Evolutionary conservation across 2,329 filamentous ascomycete genomes (phyloP).

Genomic region (Neurospora sp.): DNA sequence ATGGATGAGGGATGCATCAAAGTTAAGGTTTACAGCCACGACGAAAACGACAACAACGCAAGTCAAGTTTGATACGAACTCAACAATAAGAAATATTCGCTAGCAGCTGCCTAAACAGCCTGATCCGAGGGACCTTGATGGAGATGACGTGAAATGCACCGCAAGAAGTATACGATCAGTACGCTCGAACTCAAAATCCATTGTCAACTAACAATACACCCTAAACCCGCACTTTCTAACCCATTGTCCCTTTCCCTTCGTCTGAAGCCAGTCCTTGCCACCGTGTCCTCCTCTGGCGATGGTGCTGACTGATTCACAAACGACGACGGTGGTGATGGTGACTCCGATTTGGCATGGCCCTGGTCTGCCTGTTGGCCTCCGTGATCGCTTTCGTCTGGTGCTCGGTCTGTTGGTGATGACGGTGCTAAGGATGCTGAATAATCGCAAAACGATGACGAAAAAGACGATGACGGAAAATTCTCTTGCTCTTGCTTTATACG

Average conservation of each 20-base stretch:
- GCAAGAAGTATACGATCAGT: background rate
- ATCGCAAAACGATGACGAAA: background rate
- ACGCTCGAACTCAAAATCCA: background rate
- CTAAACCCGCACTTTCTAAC: background rate
- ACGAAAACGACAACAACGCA: background rate
- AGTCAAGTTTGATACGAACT: background rate
- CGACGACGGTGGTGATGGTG: background rate
- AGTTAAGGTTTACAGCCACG: background rate
- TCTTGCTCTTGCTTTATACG: background rate
- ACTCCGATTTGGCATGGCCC: background rate
- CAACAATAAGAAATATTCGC: background rate
- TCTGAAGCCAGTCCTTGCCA: background rate
- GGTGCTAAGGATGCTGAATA: background rate
- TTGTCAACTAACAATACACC: background rate
- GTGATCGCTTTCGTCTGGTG: background rate
- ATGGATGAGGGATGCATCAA: background rate
- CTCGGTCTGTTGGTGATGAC: background rate
- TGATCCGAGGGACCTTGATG: background rate
- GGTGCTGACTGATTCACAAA: background rate
- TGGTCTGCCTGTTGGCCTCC: background rate
- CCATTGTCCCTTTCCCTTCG: background rate
- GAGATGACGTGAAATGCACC: background rate
- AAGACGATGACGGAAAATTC: background rate
- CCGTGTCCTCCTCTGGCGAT: background rate
- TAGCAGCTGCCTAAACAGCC: background rate